Evolutionary conservation across 306 rosid genomes (phyloP), one percentile per base, ranked within the genome.

Genomic region (Castanospermum australe): DNA sequence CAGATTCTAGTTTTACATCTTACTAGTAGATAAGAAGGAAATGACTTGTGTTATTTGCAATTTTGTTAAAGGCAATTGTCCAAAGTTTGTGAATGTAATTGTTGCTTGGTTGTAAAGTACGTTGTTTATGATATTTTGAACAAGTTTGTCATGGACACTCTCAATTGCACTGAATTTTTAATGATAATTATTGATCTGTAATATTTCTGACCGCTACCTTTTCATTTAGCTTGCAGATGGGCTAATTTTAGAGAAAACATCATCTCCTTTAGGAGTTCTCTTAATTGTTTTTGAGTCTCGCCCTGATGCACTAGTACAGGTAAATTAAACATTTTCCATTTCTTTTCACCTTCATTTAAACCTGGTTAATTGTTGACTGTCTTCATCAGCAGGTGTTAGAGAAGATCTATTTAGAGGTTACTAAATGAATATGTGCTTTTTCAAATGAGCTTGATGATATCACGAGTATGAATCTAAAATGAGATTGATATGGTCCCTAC

Each of bases 221-320:
- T 83, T 42, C 65, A 38, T 82, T 54, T 90, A 95, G 99, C 86
- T 95, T 78, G 92, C 96, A 75, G 99, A 95, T 71, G 98, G 97
- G 81, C 89, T 95, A 55, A 70, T 93, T 80, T 88, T 95, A 70
- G 99, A 95, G 86, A 95, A 95, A 90, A 93, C 96, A 33, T 91
- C 99, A 62, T 88, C 97, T 82, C 97, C 99, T 41, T 73, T 95
- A 81, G 99, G 99, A 30, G 98, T 95, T 79, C 97, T 95, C 67
- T 84, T 95, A 86, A 91, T 95, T 79, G 88, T 95, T 73, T 95
- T 95, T 50, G 99, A 95, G 87, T 91, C 99, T 86, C 99, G 99
- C 78, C 99, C 99, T 14, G 98, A 95, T 62, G 99, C 98, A 11
- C 81, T 95, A 33, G 97, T 93, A 70, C 99, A 95, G 99, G 99